phyloP scores from a whole-genome alignment of 73 alveolate species.

The Blepharisma japonicum region DNA sequence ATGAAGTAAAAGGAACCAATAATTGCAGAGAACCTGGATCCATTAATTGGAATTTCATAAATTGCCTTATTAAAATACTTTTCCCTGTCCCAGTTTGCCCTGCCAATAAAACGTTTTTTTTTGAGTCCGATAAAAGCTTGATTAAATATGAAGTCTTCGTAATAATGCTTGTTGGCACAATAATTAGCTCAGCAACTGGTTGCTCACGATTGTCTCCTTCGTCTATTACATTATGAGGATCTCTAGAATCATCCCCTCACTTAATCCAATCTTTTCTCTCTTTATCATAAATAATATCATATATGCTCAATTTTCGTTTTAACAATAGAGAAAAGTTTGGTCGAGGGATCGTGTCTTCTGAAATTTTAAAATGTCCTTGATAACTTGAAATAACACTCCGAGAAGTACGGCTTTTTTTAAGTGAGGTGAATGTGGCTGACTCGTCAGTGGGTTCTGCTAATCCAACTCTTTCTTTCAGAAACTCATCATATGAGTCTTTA shows the following conservation, averaged over 20 bases:
- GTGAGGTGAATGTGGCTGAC: slow-evolving; percentile 71
- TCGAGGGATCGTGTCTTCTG: slow-evolving; percentile 79
- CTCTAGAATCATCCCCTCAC: background rate
- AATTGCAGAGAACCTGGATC: background rate
- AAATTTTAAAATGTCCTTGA: slow-evolving; percentile 70
- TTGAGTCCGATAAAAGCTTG: background rate
- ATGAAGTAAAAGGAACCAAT: background rate
- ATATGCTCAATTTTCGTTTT: slow-evolving; percentile 84
- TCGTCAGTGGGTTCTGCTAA: slow-evolving; percentile 57
- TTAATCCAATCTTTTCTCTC: slow-evolving; percentile 74
- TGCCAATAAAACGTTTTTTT: background rate
- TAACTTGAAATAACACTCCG: slow-evolving; percentile 42
- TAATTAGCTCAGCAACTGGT: background rate
- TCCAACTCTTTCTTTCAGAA: slow-evolving; percentile 59
- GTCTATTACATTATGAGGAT: background rate
- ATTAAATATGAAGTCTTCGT: slow-evolving; percentile 5
- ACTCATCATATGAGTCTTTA: slow-evolving; percentile 14
- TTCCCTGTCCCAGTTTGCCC: slow-evolving; percentile 87
- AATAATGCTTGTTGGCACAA: slow-evolving; percentile 18
- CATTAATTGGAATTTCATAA: slow-evolving; percentile 57
- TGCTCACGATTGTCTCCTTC: background rate
- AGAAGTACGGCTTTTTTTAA: slow-evolving; percentile 60
- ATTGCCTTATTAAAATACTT: slow-evolving; percentile 93
- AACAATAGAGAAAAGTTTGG: slow-evolving; percentile 80
- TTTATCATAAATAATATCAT: slow-evolving; percentile 79